Evolutionary conservation across 495 filamentous ascomycete species (phyloP), one percentile per base, ranked within the genome.

Genomic region (Xylaria intraflava): DNA sequence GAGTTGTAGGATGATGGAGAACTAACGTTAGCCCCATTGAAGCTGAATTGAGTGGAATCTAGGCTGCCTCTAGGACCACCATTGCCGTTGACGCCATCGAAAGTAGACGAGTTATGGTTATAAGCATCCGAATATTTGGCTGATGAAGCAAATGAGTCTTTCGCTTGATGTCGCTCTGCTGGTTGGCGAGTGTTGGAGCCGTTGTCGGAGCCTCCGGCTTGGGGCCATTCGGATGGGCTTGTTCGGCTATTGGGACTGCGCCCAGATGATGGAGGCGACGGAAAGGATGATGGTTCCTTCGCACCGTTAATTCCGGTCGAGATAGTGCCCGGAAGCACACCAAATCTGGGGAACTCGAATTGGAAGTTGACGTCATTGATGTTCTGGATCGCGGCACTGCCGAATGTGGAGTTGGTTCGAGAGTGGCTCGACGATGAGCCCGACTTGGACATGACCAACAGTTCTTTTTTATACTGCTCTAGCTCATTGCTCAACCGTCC

Each of bases 281-380:
- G 56, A 11, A 65, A 55, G 24, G 65, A 65, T 8, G 60, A 23
- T 29, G 69, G 52, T 39, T 65, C 66, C 41, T 65, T 65, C 30
- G 27, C 26, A 27, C 72, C 68, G 52, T 78, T 81, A 31, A 55
- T 42, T 2, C 35, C 48, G 50, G 72, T 82, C 58, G 82, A 69
- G 20, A 79, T 70, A 30, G 81, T 76, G n/a, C 81, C 84, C 1
- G 88, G 87, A 20, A 90, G 73, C 54, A 67, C 58, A 35, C 93
- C 93, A 66, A 96, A 96, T 67, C 85, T 88, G 51, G 93, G 93
- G 62, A 97, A 97, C 56, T 96, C 90, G 58, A 95, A 97, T 60
- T 89, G 81, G 65, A 98, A 97, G 64, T 76, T 80, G 53, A 82
- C 76, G 51, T 92, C 87, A 57, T 78, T 85, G 45, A 80, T 68